phyloP scores from a whole-genome alignment of 2,329 filamentous ascomycete genomes.

The Exophiala calicioides region DNA sequence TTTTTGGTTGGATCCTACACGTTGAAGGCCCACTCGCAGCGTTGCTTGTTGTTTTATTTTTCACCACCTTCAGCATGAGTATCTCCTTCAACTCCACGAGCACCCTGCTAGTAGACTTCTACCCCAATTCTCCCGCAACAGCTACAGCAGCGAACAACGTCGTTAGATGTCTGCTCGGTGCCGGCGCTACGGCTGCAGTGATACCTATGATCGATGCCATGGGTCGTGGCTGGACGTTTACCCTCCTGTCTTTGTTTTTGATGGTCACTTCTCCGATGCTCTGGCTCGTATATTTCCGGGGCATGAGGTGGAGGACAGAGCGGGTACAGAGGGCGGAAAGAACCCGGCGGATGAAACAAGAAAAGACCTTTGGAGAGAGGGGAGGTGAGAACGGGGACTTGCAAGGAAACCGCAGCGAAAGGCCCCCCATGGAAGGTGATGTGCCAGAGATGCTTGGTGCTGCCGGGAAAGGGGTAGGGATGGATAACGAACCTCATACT shows the following conservation, averaged over 20 bases:
- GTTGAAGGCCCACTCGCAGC: constrained; percentile 36
- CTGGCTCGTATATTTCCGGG: constrained; percentile 34
- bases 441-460: constrained; percentile 13
- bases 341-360: constrained; percentile 22
- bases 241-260: constrained; percentile 40
- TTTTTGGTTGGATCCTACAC: constrained; percentile 43
- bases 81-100: constrained; percentile 47
- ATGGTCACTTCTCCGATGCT: constrained; percentile 38
- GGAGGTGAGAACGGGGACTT: constrained; percentile 9
- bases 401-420: not conserved
- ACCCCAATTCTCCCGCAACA: constrained; percentile 51
- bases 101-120: constrained; percentile 55
- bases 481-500: too few relatives aligned
- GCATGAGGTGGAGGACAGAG: constrained; percentile 35
- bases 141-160: constrained; percentile 58
- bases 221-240: constrained; percentile 50
- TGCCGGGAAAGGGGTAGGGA: too few relatives aligned
- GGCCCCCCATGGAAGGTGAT: constrained; percentile 14
- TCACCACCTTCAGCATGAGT: constrained; percentile 41
- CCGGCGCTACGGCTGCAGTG: constrained; percentile 53
- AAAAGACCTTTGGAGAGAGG: constrained; percentile 9
- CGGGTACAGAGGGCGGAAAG: constrained; percentile 20
- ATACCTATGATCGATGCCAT: constrained; percentile 53
- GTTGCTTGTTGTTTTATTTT: constrained; percentile 39
- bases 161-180: constrained; percentile 54